Percentiles rank a stretch among this genome's conserved stretches.
These are phyloP conservation scores for Cadophora gregata DNA, from an alignment of 2,329 filamentous ascomycete species.

Conservation along the genomic window DNA sequence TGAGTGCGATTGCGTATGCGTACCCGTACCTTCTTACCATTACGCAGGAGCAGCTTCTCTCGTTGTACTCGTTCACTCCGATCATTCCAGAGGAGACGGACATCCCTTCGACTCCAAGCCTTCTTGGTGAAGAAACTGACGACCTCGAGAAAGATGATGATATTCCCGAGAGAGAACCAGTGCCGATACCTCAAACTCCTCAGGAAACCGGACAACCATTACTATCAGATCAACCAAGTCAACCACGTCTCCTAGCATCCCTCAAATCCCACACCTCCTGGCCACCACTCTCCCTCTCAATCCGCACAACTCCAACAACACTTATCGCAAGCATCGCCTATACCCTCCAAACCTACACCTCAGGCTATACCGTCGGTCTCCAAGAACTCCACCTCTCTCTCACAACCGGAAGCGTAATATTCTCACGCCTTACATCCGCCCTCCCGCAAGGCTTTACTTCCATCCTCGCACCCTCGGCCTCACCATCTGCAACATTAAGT, in stretches of 20 bases:
- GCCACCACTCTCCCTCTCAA: constrained; percentile 80
- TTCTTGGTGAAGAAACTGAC: constrained; percentile 20
- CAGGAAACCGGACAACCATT: not conserved
- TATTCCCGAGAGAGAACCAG: not conserved
- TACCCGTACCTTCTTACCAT: constrained; percentile 82
- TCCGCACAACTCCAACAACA: constrained; percentile 68
- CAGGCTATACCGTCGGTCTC: constrained; percentile 89
- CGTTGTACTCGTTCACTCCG: constrained; percentile 71
- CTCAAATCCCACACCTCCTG: constrained; percentile 81
- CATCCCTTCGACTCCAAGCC: constrained; percentile 16
- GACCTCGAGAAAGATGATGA: not conserved
- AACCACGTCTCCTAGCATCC: constrained; percentile 68
- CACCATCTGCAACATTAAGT: constrained; percentile 37
- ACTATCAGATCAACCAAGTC: not conserved
- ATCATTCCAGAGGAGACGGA: constrained; percentile 33
- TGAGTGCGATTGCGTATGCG: constrained; percentile 74
- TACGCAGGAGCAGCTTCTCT: constrained; percentile 74
- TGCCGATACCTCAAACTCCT: not conserved
- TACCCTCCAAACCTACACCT: constrained; percentile 75
- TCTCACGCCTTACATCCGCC: constrained; percentile 57
- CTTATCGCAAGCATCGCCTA: constrained; percentile 88
- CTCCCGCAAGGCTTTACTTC: constrained; percentile 53
- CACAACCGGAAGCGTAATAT: constrained; percentile 45
- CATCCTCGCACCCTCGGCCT: constrained; percentile 40
- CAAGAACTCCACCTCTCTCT: constrained; percentile 77